Evolutionary conservation across 192 early-diverging fungal species (phyloP).

Genomic region (Podila minutissima): DNA sequence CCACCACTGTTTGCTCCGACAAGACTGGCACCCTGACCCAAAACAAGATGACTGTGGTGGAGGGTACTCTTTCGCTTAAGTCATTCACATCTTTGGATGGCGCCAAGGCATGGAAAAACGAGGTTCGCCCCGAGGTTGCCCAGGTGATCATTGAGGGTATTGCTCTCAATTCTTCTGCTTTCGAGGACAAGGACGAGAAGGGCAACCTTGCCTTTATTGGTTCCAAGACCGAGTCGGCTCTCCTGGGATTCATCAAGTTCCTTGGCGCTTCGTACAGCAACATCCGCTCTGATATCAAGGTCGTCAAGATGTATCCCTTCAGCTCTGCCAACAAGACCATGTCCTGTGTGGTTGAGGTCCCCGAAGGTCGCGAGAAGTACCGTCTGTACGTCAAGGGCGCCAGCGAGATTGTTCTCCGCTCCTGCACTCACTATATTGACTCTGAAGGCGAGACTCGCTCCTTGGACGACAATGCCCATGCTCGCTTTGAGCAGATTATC

Average conservation of each 20-base stretch:
- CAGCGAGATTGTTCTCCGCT: constrained; percentile 77
- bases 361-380: constrained; percentile 48
- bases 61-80: constrained; percentile 62
- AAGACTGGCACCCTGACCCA: constrained; percentile 91
- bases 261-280: constrained; percentile 72
- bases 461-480: constrained; percentile 55
- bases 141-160: constrained; percentile 66
- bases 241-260: constrained; percentile 71
- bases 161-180: constrained; percentile 81
- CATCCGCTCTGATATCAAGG: constrained; percentile 57
- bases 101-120: constrained; percentile 57
- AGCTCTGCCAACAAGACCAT: constrained; percentile 91
- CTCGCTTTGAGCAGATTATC: constrained; percentile 62
- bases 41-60: constrained; percentile 85
- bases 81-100: constrained; percentile 54
- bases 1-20: constrained; percentile 85
- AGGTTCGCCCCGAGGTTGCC: constrained; percentile 55
- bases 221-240: constrained; percentile 84
- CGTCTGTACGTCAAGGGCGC: constrained; percentile 83
- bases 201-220: constrained; percentile 73
- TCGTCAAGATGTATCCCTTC: constrained; percentile 87
- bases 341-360: constrained; percentile 71
- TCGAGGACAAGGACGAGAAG: constrained; percentile 72
- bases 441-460: constrained; percentile 56
- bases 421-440: constrained; percentile 71